phyloP scores from a whole-genome alignment of 2,329 filamentous ascomycete species.

The Aspergillus sp. region DNA sequence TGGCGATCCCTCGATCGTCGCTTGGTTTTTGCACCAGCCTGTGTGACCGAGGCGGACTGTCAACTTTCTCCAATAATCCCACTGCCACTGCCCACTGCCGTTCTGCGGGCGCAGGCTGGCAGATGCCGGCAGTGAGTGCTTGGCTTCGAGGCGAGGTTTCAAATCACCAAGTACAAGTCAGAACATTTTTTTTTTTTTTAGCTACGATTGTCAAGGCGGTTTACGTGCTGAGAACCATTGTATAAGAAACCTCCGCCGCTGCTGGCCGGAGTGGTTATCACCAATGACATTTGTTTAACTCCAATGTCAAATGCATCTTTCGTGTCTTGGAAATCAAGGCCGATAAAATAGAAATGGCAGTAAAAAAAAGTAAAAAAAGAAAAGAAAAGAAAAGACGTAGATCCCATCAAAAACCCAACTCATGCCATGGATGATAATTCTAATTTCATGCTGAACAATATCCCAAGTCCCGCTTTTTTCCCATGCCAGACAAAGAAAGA shows the following conservation, averaged over 20 bases:
- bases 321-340: background rate
- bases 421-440: constrained; percentile 6
- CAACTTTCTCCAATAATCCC: background rate
- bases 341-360: background rate
- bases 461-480: constrained; percentile 14
- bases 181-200: background rate
- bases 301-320: constrained; percentile 5
- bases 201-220: background rate
- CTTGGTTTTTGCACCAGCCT: background rate
- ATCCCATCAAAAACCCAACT: background rate
- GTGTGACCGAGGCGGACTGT: background rate
- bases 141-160: background rate
- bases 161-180: background rate
- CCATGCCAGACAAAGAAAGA: constrained; percentile 10
- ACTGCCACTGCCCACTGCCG: background rate
- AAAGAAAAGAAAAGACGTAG: background rate
- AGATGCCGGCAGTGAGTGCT: background rate
- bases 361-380: constrained; percentile 1
- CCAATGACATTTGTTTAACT: constrained; percentile 1
- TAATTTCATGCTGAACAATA: constrained; percentile 15
- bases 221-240: background rate
- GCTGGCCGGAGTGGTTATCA: background rate
- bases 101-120: background rate
- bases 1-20: constrained; percentile 1
- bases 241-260: background rate